These are phyloP conservation scores for Nissolia schottii DNA, from an alignment of 306 rosid genomes.

Conservation along the genomic window DNA sequence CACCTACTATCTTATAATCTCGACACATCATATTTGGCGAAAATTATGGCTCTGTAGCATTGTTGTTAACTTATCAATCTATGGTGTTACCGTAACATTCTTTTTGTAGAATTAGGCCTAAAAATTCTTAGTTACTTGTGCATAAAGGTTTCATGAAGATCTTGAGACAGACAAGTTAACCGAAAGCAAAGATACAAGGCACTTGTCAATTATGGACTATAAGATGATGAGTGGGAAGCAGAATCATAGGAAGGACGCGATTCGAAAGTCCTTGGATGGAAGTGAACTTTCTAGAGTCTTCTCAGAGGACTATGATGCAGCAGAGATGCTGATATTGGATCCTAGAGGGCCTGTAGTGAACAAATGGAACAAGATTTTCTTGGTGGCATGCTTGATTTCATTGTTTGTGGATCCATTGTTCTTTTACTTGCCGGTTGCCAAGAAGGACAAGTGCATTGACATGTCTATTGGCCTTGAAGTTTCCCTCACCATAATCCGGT, in stretches of 20 bases:
- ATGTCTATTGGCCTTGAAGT: conserved; percentile 33
- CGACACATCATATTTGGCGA: too few species aligned
- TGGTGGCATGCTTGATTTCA: conserved; percentile 56
- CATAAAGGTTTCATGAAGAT: conserved; percentile 44
- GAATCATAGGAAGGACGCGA: conserved; percentile 16
- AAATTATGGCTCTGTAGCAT: neutral
- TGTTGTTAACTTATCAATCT: neutral
- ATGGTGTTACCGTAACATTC: neutral
- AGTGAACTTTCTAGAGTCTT: conserved; percentile 55
- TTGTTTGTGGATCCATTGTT: conserved; percentile 54
- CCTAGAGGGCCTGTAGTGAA: conserved; percentile 44
- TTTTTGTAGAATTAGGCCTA: neutral
- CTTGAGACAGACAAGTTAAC: conserved; percentile 30
- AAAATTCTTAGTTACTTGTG: conserved; percentile 8
- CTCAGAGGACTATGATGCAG: conserved; percentile 56
- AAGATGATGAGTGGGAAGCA: conserved; percentile 9
- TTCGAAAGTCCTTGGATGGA: neutral
- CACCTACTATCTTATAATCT: too few species aligned
- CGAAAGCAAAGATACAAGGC: conserved; percentile 6
- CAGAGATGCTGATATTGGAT: conserved; percentile 43
- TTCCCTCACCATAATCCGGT: conserved; percentile 41
- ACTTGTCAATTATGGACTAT: neutral
- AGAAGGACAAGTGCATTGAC: conserved; percentile 45
- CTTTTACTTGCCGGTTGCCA: conserved; percentile 51
- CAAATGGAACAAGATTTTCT: conserved; percentile 51